Conservation (phyloP, 352 stramenopile species). For the Phytophthora meadii region DNA sequence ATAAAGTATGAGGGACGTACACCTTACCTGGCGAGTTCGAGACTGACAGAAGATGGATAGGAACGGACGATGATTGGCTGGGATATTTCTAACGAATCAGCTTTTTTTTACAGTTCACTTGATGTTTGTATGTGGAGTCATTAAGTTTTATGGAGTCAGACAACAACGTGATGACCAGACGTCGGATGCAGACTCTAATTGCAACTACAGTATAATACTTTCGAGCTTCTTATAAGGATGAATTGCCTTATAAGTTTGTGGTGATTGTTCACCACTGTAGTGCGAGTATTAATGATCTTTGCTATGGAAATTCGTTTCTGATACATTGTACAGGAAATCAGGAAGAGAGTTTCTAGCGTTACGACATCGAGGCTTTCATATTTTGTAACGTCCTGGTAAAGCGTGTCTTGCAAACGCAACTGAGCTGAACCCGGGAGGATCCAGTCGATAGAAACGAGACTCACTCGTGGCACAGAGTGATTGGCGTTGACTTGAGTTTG, state of each 20-base stretch:
- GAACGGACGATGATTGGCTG: not conserved
- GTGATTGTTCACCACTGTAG: too few species aligned
- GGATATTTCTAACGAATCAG: not conserved
- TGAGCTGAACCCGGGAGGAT: too few species aligned
- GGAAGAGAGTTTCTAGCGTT: not conserved
- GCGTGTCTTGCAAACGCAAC: too few species aligned
- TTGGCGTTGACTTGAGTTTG: not conserved
- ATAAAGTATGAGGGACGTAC: constrained; percentile 1
- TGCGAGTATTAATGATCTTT: not conserved
- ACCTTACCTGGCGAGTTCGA: too few species aligned
- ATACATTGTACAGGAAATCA: constrained; percentile 1
- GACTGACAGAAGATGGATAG: too few species aligned
- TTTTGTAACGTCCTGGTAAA: not conserved
- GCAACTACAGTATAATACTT: too few species aligned
- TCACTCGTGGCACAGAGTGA: not conserved
- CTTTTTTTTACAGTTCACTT: too few species aligned
- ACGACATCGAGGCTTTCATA: constrained; percentile 7
- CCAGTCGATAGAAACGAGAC: not conserved
- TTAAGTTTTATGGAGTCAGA: constrained; percentile 4
- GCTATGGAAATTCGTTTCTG: not conserved
- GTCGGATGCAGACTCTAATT: too few species aligned
- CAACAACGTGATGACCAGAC: not conserved
- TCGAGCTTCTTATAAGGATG: too few species aligned
- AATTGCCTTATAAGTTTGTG: too few species aligned
- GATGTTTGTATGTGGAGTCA: too few species aligned